These are phyloP conservation scores for Carex arenaria DNA, from an alignment of 202 grass and related monocot species.

Conservation along the genomic window DNA sequence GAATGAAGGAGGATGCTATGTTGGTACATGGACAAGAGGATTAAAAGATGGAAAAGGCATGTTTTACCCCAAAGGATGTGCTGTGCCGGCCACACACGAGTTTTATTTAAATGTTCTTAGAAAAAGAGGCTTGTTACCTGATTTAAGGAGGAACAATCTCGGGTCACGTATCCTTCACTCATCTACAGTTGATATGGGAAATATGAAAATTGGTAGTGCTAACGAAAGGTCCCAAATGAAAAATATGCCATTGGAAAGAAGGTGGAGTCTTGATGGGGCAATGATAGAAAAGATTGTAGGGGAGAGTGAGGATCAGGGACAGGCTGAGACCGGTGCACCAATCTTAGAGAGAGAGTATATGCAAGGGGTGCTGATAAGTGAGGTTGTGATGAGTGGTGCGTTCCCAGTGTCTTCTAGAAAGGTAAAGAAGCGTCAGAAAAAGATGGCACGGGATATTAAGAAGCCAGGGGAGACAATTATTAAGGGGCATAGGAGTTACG, in stretches of 20 bases:
- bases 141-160: constrained; percentile 70
- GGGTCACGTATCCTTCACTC: constrained; percentile 80
- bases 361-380: constrained; percentile 97
- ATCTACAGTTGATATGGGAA: constrained; percentile 88
- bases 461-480: constrained; percentile 87
- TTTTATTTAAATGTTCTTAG: constrained; percentile 75
- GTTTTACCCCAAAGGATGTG: constrained; percentile 89
- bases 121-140: constrained; percentile 71
- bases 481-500: constrained; percentile 95
- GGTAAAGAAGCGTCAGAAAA: constrained; percentile 67
- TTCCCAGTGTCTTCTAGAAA: constrained; percentile 81
- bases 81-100: constrained; percentile 56
- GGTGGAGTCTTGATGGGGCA: constrained; percentile 97
- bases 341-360: constrained; percentile 97
- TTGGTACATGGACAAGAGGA: constrained; percentile 94
- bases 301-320: constrained; percentile 35
- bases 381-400: constrained; percentile 60
- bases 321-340: constrained; percentile 33
- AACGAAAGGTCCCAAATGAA: constrained; percentile 39
- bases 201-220: constrained; percentile 56
- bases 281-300: constrained; percentile 89
- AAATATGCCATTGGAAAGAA: constrained; percentile 84
- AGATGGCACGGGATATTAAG: constrained; percentile 71
- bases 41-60: constrained; percentile 96
- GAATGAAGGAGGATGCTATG: constrained; percentile 75